Percentiles rank a stretch among this genome's conserved stretches.
Conservation (phyloP, 805 yeast species). For the Monosporozyma solicola region DNA sequence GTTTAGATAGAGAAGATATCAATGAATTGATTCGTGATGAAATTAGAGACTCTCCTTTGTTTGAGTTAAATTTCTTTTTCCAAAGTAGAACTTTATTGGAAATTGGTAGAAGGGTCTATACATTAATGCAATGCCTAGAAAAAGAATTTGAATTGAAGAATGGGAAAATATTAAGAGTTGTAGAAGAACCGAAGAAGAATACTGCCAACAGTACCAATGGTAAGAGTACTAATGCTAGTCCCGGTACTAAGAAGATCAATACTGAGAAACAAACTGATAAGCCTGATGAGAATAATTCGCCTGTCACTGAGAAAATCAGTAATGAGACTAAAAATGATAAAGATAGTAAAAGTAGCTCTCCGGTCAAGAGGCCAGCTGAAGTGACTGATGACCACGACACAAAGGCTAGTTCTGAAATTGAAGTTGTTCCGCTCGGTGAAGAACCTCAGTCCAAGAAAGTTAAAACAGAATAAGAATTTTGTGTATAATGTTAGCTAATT, state of each 20-base stretch:
- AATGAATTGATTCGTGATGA: slow-evolving; percentile 73
- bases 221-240: not conserved
- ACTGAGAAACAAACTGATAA: not conserved
- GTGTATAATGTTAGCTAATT: not conserved
- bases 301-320: not conserved
- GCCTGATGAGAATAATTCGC: not conserved
- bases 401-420: not conserved
- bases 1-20: slow-evolving; percentile 69
- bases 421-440: not conserved
- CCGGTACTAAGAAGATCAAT: not conserved
- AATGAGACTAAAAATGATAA: not conserved
- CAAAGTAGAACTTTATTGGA: slow-evolving; percentile 75
- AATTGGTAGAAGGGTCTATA: slow-evolving; percentile 71
- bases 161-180: not conserved
- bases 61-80: slow-evolving; percentile 83
- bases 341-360: not conserved
- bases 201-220: not conserved
- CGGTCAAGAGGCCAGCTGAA: not conserved
- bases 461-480: not conserved
- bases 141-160: slow-evolving; percentile 40
- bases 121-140: slow-evolving; percentile 65
- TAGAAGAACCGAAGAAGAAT: not conserved
- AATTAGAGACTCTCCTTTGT: slow-evolving; percentile 65
- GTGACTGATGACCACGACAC: not conserved
- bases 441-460: not conserved